Evolutionary conservation across 352 stramenopile genomes (phyloP).

Genomic region (Peronospora belbahrii): DNA sequence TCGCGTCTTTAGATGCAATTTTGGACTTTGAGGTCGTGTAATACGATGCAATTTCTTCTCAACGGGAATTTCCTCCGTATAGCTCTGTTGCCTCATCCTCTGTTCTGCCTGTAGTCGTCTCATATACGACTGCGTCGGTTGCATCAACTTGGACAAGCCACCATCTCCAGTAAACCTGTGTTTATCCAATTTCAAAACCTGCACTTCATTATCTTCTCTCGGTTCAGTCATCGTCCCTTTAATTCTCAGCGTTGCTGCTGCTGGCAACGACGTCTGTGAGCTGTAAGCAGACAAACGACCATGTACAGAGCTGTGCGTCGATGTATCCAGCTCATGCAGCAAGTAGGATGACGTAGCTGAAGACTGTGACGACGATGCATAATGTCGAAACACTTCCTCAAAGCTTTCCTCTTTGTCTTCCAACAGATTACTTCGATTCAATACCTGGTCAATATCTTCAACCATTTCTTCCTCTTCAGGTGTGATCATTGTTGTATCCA

Average conservation of each 20-base stretch:
- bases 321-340: slow-evolving; percentile 34
- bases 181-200: slow-evolving; percentile 2
- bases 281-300: slow-evolving; percentile 22
- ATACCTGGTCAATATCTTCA: slow-evolving; percentile 14
- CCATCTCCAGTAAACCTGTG: slow-evolving; percentile 11
- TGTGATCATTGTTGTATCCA: slow-evolving; percentile 37
- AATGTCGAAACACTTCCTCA: slow-evolving; percentile 48
- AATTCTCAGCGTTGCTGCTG: slow-evolving; percentile 7
- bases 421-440: slow-evolving; percentile 29
- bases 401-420: slow-evolving; percentile 42
- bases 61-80: slow-evolving; percentile 29
- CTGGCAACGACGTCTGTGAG: slow-evolving; percentile 22
- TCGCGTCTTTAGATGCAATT: slow-evolving; percentile 33
- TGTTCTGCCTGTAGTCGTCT: slow-evolving; percentile 55
- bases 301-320: slow-evolving; percentile 24
- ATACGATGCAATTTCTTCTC: slow-evolving; percentile 44
- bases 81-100: slow-evolving; percentile 38
- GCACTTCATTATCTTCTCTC: not conserved
- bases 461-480: slow-evolving; percentile 14
- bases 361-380: slow-evolving; percentile 46
- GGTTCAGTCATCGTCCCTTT: not conserved
- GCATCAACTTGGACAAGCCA: slow-evolving; percentile 45
- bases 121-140: slow-evolving; percentile 62
- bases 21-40: slow-evolving; percentile 46
- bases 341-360: slow-evolving; percentile 38